Conservation (phyloP, 225 moss, liverwort and hornwort species). For the Thuidium tamariscinum region DNA sequence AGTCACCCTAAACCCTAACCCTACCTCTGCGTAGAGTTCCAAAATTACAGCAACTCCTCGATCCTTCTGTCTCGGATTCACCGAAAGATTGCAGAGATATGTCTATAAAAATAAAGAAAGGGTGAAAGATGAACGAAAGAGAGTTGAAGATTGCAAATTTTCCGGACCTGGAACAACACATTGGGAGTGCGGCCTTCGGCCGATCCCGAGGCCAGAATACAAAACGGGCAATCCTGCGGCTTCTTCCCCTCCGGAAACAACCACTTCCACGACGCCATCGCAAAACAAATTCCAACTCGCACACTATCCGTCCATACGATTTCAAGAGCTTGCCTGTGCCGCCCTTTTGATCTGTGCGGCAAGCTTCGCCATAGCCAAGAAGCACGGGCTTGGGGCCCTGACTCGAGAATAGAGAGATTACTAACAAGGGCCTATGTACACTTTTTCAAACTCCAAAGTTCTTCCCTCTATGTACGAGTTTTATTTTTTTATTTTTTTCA, state of each 20-base stretch:
- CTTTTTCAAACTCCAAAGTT: not conserved
- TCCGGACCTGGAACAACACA: conserved; percentile 43
- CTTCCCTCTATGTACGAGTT: not conserved
- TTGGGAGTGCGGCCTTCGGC: conserved; percentile 34
- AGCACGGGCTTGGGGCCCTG: not conserved
- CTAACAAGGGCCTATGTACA: no score
- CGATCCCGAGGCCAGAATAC: conserved; percentile 27
- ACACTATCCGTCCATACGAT: not conserved
- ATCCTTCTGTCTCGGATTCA: not conserved
- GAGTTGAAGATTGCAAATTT: not conserved
- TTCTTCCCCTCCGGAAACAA: conserved; percentile 19
- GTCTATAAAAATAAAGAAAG: no score
- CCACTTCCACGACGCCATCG: conserved; percentile 41
- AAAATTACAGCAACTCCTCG: not conserved
- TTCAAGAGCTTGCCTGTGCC: not conserved
- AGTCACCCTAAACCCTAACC: not conserved
- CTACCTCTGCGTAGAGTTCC: not conserved
- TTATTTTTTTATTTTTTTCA: no score
- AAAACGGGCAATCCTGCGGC: conserved; percentile 41
- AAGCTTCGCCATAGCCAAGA: not conserved
- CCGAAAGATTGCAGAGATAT: not conserved
- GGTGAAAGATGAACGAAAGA: not conserved
- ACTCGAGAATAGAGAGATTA: no score
- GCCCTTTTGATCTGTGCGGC: not conserved
- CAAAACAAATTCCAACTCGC: not conserved